These are phyloP conservation scores for Spathaspora boniae DNA, from an alignment of 805 yeast genomes.

Conservation along the genomic window DNA sequence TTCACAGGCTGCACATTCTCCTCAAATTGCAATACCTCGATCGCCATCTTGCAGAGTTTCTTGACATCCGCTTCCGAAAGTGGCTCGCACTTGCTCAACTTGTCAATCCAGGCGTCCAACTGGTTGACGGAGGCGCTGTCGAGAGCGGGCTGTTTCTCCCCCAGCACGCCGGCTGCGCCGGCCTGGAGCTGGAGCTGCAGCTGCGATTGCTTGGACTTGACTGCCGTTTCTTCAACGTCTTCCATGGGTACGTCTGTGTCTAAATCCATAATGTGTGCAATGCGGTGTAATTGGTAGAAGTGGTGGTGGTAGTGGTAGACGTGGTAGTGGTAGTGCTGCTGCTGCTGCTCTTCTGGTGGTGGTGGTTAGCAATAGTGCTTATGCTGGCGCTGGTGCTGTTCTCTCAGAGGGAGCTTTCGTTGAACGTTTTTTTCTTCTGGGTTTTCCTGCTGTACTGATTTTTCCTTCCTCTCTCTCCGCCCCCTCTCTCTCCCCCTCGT, in stretches of 20 bases:
- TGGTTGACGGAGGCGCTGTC: constrained; percentile 50
- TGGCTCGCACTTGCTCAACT: constrained; percentile 74
- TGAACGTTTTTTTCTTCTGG: too few species aligned
- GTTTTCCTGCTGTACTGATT: too few species aligned
- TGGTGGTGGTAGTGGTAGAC: background rate
- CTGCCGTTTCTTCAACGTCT: constrained; percentile 53
- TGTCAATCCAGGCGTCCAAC: constrained; percentile 85
- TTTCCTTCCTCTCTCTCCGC: too few species aligned
- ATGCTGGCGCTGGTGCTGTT: too few species aligned
- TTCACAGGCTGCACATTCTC: constrained; percentile 93
- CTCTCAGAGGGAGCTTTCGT: too few species aligned
- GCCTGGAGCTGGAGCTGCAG: constrained; percentile 1
- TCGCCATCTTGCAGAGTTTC: constrained; percentile 82
- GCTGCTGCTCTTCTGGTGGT: too few species aligned
- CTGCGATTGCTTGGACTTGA: constrained; percentile 5
- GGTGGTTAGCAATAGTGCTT: too few species aligned
- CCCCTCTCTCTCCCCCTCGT: too few species aligned
- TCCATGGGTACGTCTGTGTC: constrained; percentile 85
- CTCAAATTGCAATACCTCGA: constrained; percentile 85
- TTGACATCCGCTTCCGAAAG: constrained; percentile 77
- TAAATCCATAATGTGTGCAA: constrained; percentile 50
- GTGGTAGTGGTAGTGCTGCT: too few species aligned
- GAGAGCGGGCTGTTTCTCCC: constrained; percentile 19
- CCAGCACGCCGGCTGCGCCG: too few species aligned
- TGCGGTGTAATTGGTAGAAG: background rate